Percentiles rank a stretch among this genome's conserved stretches.
These are phyloP conservation scores for Allantophomopsis cytisporea DNA, from an alignment of 2,329 filamentous ascomycete genomes.

Conservation along the genomic window DNA sequence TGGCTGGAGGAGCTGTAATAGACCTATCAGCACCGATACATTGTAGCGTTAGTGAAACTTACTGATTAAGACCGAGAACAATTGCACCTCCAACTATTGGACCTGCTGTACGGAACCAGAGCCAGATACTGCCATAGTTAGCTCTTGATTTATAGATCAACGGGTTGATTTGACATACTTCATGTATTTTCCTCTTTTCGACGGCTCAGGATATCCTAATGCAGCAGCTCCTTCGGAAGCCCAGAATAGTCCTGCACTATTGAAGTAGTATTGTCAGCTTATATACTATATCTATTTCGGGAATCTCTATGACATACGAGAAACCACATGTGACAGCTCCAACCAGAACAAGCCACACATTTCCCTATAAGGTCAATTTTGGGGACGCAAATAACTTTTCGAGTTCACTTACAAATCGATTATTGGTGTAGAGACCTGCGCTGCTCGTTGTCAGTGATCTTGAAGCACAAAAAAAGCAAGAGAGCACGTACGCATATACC, in stretches of 20 bases:
- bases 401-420: constrained; percentile 31
- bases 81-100: constrained; percentile 62
- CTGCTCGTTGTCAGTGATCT: too few species aligned
- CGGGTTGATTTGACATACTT: too few species aligned
- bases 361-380: constrained; percentile 22
- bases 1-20: constrained; percentile 19
- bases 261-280: too few species aligned
- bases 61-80: constrained; percentile 33
- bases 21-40: too few species aligned
- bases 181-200: constrained; percentile 13
- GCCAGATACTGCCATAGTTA: constrained; percentile 53
- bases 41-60: too few species aligned
- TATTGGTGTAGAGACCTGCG: constrained; percentile 54
- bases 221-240: constrained; percentile 63
- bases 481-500: constrained; percentile 42
- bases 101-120: constrained; percentile 41
- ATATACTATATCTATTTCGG: too few species aligned
- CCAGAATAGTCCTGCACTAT: constrained; percentile 58
- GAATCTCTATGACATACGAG: not conserved
- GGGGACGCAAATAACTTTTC: too few species aligned
- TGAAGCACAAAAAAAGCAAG: too few species aligned
- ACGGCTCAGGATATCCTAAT: constrained; percentile 50
- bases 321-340: constrained; percentile 57
- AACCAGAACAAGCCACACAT: constrained; percentile 53
- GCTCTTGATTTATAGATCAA: constrained; percentile 34